Conservation (phyloP, 352 stramenopile genomes). For the Phytophthora niederhauseri region DNA sequence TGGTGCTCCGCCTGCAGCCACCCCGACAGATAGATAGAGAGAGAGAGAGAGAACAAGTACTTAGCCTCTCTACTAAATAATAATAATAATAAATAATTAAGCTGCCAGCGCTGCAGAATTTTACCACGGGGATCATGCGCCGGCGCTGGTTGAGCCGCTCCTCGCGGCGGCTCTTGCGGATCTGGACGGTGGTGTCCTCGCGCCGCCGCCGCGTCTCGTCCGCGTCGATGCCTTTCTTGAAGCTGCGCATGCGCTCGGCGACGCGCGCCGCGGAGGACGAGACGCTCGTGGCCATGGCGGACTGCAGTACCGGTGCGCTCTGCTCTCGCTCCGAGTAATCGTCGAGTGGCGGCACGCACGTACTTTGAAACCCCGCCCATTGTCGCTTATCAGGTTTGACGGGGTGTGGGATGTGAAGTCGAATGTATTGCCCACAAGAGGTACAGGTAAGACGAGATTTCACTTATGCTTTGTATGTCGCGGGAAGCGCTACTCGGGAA, state of each 20-base stretch:
- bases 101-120: neutral
- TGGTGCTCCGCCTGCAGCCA: conserved; percentile 18
- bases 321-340: conserved; percentile 13
- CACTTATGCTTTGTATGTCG: neutral
- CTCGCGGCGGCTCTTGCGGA: conserved; percentile 88
- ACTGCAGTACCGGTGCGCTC: neutral
- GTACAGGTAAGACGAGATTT: neutral
- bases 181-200: conserved; percentile 86
- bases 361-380: neutral
- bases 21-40: too few relatives aligned
- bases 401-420: neutral
- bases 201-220: conserved; percentile 76
- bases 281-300: conserved; percentile 34
- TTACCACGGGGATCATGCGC: conserved; percentile 60
- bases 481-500: neutral
- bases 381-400: conserved; percentile 12
- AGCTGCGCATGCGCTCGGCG: conserved; percentile 79
- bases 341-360: conserved; percentile 7
- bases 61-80: neutral
- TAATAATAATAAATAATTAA: neutral
- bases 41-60: neutral
- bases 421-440: conserved; percentile 3
- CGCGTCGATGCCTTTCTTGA: conserved; percentile 90
- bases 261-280: conserved; percentile 33
- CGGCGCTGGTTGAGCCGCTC: conserved; percentile 87